Percentiles rank a stretch among this genome's conserved stretches.
Conservation (phyloP, 2,329 filamentous ascomycete genomes). For the Monosporascus sp. region DNA sequence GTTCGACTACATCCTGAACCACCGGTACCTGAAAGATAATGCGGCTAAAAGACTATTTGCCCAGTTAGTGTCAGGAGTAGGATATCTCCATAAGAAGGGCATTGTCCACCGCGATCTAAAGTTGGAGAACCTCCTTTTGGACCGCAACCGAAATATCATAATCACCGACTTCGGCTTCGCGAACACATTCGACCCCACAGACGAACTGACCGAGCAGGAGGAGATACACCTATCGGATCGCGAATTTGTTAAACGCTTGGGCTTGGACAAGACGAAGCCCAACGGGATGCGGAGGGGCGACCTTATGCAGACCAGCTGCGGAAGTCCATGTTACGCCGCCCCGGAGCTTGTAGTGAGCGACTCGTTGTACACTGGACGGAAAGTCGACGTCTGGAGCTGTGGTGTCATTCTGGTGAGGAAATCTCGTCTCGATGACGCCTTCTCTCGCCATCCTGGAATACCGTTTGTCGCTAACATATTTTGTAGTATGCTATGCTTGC, state of each 20-base stretch:
- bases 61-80: slow-evolving; percentile 91
- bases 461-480: slow-evolving; percentile 16
- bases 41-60: slow-evolving; percentile 88
- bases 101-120: slow-evolving; percentile 98
- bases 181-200: slow-evolving; percentile 87
- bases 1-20: slow-evolving; percentile 96
- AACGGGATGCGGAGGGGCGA: slow-evolving; percentile 82
- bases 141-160: slow-evolving; percentile 97
- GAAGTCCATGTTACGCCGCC: slow-evolving; percentile 95
- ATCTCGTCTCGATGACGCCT: slow-evolving; percentile 13
- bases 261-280: slow-evolving; percentile 72
- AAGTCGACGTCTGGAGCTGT: slow-evolving; percentile 99
- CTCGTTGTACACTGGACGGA: slow-evolving; percentile 92
- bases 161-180: slow-evolving; percentile 99
- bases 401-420: slow-evolving; percentile 87
- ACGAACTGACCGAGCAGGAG: slow-evolving; percentile 86
- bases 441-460: not conserved
- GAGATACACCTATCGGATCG: slow-evolving; percentile 83
- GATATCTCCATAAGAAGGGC: slow-evolving; percentile 96
- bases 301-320: slow-evolving; percentile 98
- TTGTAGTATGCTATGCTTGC: slow-evolving; percentile 96
- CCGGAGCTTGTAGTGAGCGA: slow-evolving; percentile 97
- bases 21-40: slow-evolving; percentile 92
- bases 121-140: slow-evolving; percentile 88
- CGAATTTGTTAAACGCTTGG: slow-evolving; percentile 80